phyloP scores from a whole-genome alignment of 2,329 filamentous ascomycete genomes.

The Pestalotiopsis sp. region DNA sequence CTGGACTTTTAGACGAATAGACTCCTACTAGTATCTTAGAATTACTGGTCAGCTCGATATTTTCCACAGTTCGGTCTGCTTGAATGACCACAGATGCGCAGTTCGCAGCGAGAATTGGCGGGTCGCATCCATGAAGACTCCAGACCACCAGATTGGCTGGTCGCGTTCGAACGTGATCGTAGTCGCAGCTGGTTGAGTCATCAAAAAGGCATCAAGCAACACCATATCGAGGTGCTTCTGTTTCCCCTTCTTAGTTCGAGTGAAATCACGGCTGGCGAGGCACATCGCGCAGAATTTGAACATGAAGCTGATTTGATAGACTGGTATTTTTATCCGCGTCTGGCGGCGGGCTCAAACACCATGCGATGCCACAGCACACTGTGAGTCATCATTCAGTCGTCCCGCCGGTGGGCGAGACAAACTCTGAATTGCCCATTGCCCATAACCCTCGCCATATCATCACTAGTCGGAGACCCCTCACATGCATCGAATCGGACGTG shows the following conservation, averaged over 20 bases:
- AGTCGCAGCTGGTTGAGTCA: no score
- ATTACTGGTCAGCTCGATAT: no score
- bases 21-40: neutral
- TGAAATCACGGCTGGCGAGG: neutral
- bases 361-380: neutral
- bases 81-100: no score
- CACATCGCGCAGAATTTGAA: neutral
- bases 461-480: slow-evolving; percentile 13
- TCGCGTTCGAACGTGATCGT: no score
- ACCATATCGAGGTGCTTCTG: neutral
- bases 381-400: neutral
- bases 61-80: no score
- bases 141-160: no score
- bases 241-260: neutral
- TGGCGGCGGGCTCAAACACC: neutral
- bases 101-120: no score
- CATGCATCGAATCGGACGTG: slow-evolving; percentile 12
- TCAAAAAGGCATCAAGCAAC: neutral
- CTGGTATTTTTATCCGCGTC: neutral
- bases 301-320: neutral
- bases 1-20: neutral
- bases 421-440: neutral
- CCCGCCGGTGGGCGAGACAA: neutral
- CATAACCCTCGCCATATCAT: neutral
- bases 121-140: no score